These are phyloP conservation scores for Pythium vanterpoolii DNA, from an alignment of 352 stramenopile genomes.

Conservation along the genomic window DNA sequence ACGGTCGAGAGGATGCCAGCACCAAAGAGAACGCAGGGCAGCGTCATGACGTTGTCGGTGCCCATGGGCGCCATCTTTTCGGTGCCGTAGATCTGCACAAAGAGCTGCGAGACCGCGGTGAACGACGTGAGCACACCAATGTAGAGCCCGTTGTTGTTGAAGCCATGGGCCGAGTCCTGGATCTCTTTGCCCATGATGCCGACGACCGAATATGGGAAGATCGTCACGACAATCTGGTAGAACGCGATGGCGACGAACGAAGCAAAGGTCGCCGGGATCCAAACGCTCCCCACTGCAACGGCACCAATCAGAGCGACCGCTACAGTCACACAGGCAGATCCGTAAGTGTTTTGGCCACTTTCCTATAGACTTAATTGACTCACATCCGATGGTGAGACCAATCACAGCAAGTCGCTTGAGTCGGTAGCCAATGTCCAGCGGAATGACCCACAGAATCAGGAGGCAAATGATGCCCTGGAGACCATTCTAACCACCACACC, in stretches of 20 bases:
- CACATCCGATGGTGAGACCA: slow-evolving; percentile 49
- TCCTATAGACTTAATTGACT: neutral
- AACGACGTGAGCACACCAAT: slow-evolving; percentile 73
- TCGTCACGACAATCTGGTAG: slow-evolving; percentile 58
- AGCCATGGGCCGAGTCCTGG: slow-evolving; percentile 54
- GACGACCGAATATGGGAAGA: slow-evolving; percentile 78
- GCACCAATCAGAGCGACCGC: slow-evolving; percentile 45
- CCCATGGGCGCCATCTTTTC: slow-evolving; percentile 57
- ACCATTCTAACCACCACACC: slow-evolving; percentile 42
- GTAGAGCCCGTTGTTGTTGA: slow-evolving; percentile 84
- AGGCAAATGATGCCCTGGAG: slow-evolving; percentile 53
- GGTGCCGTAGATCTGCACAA: slow-evolving; percentile 71
- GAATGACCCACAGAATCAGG: slow-evolving; percentile 51
- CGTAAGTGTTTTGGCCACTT: neutral
- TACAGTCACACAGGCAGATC: slow-evolving; percentile 20
- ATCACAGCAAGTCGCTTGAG: slow-evolving; percentile 48
- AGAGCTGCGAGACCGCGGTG: slow-evolving; percentile 54
- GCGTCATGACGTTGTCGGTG: slow-evolving; percentile 54
- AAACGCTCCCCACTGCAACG: slow-evolving; percentile 45
- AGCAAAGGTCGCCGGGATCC: slow-evolving; percentile 42
- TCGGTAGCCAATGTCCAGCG: slow-evolving; percentile 37
- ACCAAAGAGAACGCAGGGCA: slow-evolving; percentile 60
- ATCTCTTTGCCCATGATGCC: slow-evolving; percentile 81
- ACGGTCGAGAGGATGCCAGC: slow-evolving; percentile 43
- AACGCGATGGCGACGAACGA: slow-evolving; percentile 55